These are phyloP conservation scores for Amphirosellinia nigrospora DNA, from an alignment of 495 filamentous ascomycete species.

Conservation along the genomic window DNA sequence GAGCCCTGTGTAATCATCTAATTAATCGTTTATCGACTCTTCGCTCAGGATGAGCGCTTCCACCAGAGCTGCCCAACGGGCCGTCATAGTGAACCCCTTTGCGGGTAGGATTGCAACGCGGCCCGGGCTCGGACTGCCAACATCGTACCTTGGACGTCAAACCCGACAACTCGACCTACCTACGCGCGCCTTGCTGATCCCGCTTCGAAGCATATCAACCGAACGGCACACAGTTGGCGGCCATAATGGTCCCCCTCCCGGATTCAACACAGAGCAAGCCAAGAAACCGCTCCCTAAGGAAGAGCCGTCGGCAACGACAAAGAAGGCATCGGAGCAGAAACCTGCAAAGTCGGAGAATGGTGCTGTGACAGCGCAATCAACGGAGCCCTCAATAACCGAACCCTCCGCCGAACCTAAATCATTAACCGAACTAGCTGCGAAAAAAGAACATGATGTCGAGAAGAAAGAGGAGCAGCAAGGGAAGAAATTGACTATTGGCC, in stretches of 20 bases:
- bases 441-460: slow-evolving; percentile 47
- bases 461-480: slow-evolving; percentile 72
- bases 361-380: slow-evolving; percentile 39
- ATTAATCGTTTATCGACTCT: slow-evolving; percentile 4
- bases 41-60: slow-evolving; percentile 62
- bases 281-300: slow-evolving; percentile 79
- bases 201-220: slow-evolving; percentile 70
- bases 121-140: slow-evolving; percentile 33
- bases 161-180: slow-evolving; percentile 56
- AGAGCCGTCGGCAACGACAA: slow-evolving; percentile 38
- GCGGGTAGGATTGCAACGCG: slow-evolving; percentile 42
- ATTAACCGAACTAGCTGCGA: slow-evolving; percentile 41
- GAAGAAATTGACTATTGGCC: slow-evolving; percentile 83
- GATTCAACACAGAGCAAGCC: slow-evolving; percentile 89
- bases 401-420: slow-evolving; percentile 36
- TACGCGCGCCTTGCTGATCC: slow-evolving; percentile 70
- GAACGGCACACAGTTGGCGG: slow-evolving; percentile 62
- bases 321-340: slow-evolving; percentile 46
- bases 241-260: slow-evolving; percentile 78
- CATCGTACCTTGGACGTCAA: slow-evolving; percentile 38
- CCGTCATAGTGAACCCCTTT: slow-evolving; percentile 62
- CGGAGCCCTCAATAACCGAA: slow-evolving; percentile 23
- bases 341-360: slow-evolving; percentile 41
- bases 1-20: neutral
- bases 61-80: slow-evolving; percentile 63